Evolutionary conservation across 192 early-diverging fungal species (phyloP).

Genomic region (Rhizophagus sp.): DNA sequence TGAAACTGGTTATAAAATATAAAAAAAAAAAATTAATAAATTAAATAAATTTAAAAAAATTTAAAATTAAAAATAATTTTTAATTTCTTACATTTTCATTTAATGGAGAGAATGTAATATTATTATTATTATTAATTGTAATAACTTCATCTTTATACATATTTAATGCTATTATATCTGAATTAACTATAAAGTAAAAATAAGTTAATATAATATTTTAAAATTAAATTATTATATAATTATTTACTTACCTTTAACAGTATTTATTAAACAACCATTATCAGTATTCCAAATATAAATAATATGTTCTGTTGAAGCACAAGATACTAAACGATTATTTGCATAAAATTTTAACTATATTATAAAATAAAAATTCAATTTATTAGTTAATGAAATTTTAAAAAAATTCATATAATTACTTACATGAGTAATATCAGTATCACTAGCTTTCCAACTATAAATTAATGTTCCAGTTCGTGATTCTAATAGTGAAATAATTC

Average conservation of each 20-base stretch:
- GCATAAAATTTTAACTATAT: conserved; percentile 59
- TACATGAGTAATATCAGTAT: conserved; percentile 58
- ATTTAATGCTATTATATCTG: conserved; percentile 56
- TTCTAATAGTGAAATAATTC: conserved; percentile 54
- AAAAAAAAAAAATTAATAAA: background rate
- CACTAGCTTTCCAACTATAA: conserved; percentile 57
- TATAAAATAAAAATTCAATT: background rate
- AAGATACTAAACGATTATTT: conserved; percentile 53
- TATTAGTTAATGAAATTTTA: background rate
- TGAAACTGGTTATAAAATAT: conserved; percentile 41
- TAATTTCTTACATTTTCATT: conserved; percentile 55
- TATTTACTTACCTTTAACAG: conserved; percentile 43
- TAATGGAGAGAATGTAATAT: conserved; percentile 58
- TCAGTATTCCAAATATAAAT: conserved; percentile 61
- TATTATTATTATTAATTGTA: conserved; percentile 58
- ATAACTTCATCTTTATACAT: conserved; percentile 64
- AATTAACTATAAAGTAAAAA: conserved; percentile 18
- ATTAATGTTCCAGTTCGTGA: conserved; percentile 55
- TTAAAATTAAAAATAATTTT: background rate
- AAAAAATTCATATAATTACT: background rate
- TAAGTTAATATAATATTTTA: background rate
- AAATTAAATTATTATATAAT: background rate
- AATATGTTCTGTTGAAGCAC: conserved; percentile 55
- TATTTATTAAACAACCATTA: conserved; percentile 49
- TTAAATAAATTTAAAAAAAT: background rate